Evolutionary conservation across 768 basidiomycete species (phyloP), one percentile per base, ranked within the genome.

Genomic region (Mycena kentingensis): DNA sequence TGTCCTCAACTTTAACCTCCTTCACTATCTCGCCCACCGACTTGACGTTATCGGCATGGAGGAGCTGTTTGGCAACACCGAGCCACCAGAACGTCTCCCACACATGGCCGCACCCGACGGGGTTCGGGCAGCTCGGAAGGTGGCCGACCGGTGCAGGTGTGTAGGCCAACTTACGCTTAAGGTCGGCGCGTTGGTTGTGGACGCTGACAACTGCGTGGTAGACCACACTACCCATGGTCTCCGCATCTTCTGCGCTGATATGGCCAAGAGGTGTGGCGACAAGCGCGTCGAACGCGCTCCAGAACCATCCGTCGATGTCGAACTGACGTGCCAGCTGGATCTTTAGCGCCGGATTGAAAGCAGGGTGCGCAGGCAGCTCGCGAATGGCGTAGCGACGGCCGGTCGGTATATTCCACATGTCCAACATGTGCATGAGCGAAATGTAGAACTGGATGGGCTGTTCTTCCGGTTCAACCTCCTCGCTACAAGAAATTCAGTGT

Each of bases 31-130:
- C 10, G 10, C 10, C 31, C 8, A 32, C 10, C 24, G 47, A 3
- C 35, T 38, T 34, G 10, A 25, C 37, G 35, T 52, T 52, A 27
- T 52, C 45, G 1, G 35, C 36, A 12, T 52, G 51, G 22, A 52
- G 51, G 3, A 52, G 37, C 28, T 52, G 51, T n/a, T 52, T 52
- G n/a, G 44, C 44, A 41, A 28, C 44, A 6, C 51, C 51, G 15
- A 12, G 19, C 51, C 51, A 52, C 51, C 51, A 52, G 44, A 46
- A 46, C 18, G 26, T 27, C 22, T 52, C 51, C 51, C 51, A 46
- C 7, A 52, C 2, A 1, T 34, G 24, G 5, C 35, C 37, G 44
- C 51, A 52, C 16, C 10, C 5, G 8, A 29, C 27, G 34, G 45
- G 36, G 21, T 52, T 44, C 3, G 38, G 12, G 24, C 49, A 51